Base-by-base conservation (phyloP, 169 alveolate genomes). In the Eimeria sp. region DNA sequence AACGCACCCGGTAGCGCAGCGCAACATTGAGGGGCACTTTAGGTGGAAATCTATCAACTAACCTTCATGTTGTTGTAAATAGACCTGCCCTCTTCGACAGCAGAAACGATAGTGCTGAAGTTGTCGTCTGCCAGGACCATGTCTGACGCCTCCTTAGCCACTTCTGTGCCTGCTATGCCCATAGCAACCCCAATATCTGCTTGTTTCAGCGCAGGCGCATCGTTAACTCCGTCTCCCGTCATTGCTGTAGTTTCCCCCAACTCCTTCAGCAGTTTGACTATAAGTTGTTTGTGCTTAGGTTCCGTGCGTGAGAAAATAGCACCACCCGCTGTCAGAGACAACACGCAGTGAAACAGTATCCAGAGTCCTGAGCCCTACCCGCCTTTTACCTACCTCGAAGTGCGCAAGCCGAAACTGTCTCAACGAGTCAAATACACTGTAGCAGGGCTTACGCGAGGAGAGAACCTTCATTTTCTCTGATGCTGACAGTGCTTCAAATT, bases 201-300 rank as follows among this genome's bases (percentile, higher is more conserved):
- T 97, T 99, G 98, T 97, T 99, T 99, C 70, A 99, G 95, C 4
- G 99, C 99, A 18, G 99, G 99, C 25, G 99, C 99, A 96, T 99
- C 99, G 97, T 99, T 99, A 34, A 99, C 99, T 34, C 99, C 99
- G 97, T 99, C 99, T 11, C 99, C 99, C 78, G 99, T 99, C 99
- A 99, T 98, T 30, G 99, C 99, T 27, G 99, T 99, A 18, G 99
- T 99, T 96, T 99, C 99, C 54, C 99, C 99, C 89, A 99, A 83
- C 89, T 98, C 98, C 97, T 98, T 98, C 82, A 99, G 97, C 47
- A 99, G 96, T 84, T 98, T 97, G 22, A 99, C 99, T 47, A 99
- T 98, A 47, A 98, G 98, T 97, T 99, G 99, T 97, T 99, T 99
- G 98, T 99, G 99, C 93, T 98, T 96, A 65, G 99, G 99, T 95